Conservation (phyloP, 2,329 filamentous ascomycete genomes). For the Epichloe baconii region DNA sequence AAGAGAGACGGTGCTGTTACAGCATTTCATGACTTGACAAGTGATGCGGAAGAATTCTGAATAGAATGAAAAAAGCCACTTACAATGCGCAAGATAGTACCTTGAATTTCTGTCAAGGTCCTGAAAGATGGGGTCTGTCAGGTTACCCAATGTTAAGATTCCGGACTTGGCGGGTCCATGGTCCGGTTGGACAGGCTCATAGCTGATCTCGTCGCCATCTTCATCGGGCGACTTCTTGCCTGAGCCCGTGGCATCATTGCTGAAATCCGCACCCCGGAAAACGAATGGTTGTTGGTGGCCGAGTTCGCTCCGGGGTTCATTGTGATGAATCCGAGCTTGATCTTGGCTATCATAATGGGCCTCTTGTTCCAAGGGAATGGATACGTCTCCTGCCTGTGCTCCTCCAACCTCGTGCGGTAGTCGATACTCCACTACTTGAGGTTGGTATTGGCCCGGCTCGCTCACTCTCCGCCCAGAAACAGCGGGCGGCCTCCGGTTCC, state of each 20-base stretch:
- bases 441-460: neutral
- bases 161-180: neutral
- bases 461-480: conserved; percentile 7
- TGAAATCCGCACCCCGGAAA: neutral
- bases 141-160: conserved; percentile 10
- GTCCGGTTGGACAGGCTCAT: neutral
- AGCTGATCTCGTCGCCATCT: neutral
- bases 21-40: neutral
- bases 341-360: neutral
- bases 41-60: neutral
- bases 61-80: conserved; percentile 11
- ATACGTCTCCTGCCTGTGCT: neutral
- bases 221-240: neutral
- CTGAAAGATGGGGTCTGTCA: conserved; percentile 43
- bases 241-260: neutral
- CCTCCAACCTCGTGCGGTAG: neutral
- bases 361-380: neutral
- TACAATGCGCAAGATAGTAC: conserved; percentile 39
- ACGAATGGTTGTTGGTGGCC: neutral
- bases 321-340: neutral
- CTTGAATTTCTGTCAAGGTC: conserved; percentile 33
- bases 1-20: conserved; percentile 23
- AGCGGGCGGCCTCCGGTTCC: conserved; percentile 27
- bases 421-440: neutral
- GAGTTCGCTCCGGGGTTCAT: neutral